Conservation (phyloP, 129 eudicot genomes). For the Flaveria brownii region DNA sequence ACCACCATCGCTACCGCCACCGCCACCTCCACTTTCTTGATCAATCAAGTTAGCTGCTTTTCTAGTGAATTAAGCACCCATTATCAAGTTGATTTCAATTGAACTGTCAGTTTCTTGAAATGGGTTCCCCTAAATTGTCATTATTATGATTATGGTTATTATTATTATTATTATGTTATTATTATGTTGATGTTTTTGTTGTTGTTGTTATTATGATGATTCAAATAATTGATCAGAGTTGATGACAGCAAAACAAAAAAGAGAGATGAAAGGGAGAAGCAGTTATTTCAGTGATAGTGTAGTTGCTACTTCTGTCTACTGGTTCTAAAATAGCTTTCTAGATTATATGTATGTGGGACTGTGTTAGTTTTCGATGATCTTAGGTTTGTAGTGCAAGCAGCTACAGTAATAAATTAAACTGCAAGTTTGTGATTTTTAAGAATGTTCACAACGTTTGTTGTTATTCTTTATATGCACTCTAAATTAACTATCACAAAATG, state of each 20-base stretch:
- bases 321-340: constrained; percentile 11
- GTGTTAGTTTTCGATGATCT: constrained; percentile 22
- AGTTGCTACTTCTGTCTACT: constrained; percentile 18
- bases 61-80: constrained; percentile 17
- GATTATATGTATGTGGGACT: constrained; percentile 4
- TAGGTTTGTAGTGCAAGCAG: constrained; percentile 11
- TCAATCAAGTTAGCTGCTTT: constrained; percentile 49
- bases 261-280: constrained; percentile 22
- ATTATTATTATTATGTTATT: neutral
- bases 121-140: neutral
- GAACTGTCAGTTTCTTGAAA: constrained; percentile 9
- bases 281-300: constrained; percentile 33
- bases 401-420: neutral
- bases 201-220: constrained; percentile 19
- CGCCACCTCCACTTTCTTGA: constrained; percentile 41
- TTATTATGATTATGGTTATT: neutral
- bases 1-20: constrained; percentile 12
- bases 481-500: no score
- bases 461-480: neutral
- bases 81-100: neutral
- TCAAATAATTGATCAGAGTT: constrained; percentile 27
- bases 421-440: constrained; percentile 26
- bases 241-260: constrained; percentile 26
- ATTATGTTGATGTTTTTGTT: constrained; percentile 2
- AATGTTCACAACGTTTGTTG: constrained; percentile 31